phyloP scores from a whole-genome alignment of 306 rosid species.

The Quercus gilva region DNA sequence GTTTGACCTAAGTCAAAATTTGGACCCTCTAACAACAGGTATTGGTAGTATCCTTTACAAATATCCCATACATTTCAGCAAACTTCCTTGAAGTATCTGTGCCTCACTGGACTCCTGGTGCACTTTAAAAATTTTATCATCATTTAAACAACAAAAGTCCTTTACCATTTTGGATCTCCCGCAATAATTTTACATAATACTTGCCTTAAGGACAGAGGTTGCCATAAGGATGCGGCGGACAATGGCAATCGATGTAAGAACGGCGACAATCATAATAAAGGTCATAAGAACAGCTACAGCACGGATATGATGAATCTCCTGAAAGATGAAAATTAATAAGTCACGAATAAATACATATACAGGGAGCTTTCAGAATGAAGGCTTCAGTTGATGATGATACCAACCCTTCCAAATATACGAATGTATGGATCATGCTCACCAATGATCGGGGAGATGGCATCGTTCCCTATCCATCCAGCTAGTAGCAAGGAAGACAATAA shows the following conservation, averaged over 20 bases:
- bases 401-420: conserved; percentile 78
- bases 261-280: conserved; percentile 64
- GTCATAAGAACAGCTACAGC: conserved; percentile 83
- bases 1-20: not conserved
- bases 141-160: not conserved
- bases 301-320: conserved; percentile 86
- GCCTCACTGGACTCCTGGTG: not conserved
- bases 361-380: not conserved
- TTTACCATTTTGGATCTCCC: not conserved
- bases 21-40: not conserved
- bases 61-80: not conserved
- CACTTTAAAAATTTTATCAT: not conserved
- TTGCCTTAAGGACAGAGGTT: conserved; percentile 94
- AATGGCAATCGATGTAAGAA: conserved; percentile 88
- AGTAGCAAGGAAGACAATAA: conserved; percentile 35
- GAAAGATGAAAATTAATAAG: conserved; percentile 33
- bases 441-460: conserved; percentile 83
- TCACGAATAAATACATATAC: conserved; percentile 13
- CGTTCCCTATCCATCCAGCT: conserved; percentile 99
- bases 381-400: conserved; percentile 30
- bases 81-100: not conserved
- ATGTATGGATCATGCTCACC: conserved; percentile 87
- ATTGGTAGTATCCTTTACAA: not conserved
- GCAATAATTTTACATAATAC: conserved; percentile 25
- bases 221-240: conserved; percentile 97